Evolutionary conservation across 495 filamentous ascomycete genomes (phyloP).

Genomic region (Aspergillus panamensis): DNA sequence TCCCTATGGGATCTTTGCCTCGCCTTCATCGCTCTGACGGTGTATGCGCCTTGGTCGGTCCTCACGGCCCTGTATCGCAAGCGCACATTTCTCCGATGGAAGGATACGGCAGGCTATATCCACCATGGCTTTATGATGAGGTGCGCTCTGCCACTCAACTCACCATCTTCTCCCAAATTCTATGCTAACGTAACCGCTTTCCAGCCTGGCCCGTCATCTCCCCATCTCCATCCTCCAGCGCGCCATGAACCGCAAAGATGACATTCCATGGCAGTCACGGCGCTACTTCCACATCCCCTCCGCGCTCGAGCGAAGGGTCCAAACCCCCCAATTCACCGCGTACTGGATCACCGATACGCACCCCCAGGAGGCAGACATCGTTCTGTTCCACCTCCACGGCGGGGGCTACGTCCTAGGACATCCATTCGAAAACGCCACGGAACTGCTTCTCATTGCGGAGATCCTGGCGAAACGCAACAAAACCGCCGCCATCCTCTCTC

Average conservation of each 20-base stretch:
- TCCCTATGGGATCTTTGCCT: slow-evolving; percentile 12
- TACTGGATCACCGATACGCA: slow-evolving; percentile 9
- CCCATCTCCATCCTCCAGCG: slow-evolving; percentile 11
- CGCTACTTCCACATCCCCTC: slow-evolving; percentile 10
- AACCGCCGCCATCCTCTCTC: slow-evolving; percentile 9
- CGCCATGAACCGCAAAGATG: neutral
- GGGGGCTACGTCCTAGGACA: slow-evolving; percentile 15
- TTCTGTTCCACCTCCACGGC: slow-evolving; percentile 14
- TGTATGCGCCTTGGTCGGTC: slow-evolving; percentile 12
- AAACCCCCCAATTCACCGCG: slow-evolving; percentile 4
- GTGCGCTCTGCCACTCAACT: neutral
- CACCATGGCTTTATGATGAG: slow-evolving; percentile 2
- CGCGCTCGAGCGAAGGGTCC: slow-evolving; percentile 4
- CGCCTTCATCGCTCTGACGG: slow-evolving; percentile 1
- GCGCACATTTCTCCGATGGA: neutral
- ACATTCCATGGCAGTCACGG: neutral
- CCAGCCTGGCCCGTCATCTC: slow-evolving; percentile 7
- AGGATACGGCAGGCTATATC: neutral
- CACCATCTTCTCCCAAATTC: neutral
- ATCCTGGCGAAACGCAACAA: slow-evolving; percentile 4
- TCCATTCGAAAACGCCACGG: slow-evolving; percentile 13
- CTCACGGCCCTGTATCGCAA: slow-evolving; percentile 4
- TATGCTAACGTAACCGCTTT: neutral
- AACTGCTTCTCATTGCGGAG: slow-evolving; percentile 10
- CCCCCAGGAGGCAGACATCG: slow-evolving; percentile 8